Conservation (phyloP, 2,329 filamentous ascomycete species). For the Neoascochyta sp. region DNA sequence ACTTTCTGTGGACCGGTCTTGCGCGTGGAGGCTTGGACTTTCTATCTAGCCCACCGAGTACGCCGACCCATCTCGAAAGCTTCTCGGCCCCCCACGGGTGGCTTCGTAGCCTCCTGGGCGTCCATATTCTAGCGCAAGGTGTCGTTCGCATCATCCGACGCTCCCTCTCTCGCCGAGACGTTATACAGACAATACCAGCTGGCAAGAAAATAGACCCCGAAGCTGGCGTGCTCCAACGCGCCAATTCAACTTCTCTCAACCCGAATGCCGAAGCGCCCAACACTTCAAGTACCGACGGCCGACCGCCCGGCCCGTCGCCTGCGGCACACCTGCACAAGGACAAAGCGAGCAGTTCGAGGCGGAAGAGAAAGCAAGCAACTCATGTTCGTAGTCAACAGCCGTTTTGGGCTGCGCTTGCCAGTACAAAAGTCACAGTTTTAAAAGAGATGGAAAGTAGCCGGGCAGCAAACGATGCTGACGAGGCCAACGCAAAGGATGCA, state of each 20-base stretch:
- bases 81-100: constrained; percentile 55
- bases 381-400: constrained; percentile 88
- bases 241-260: constrained; percentile 33
- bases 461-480: constrained; percentile 67
- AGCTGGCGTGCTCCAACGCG: constrained; percentile 44
- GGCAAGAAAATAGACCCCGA: constrained; percentile 57
- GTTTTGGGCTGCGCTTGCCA: constrained; percentile 89
- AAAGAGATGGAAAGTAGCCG: constrained; percentile 75
- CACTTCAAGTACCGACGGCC: constrained; percentile 46
- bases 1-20: constrained; percentile 39
- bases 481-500: constrained; percentile 71
- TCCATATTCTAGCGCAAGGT: constrained; percentile 72
- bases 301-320: constrained; percentile 51
- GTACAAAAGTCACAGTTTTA: constrained; percentile 93
- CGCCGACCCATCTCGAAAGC: constrained; percentile 33
- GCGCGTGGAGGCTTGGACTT: constrained; percentile 41
- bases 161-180: constrained; percentile 38
- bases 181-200: constrained; percentile 31
- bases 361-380: constrained; percentile 84
- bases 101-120: constrained; percentile 65
- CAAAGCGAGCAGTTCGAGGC: constrained; percentile 67
- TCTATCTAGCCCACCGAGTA: constrained; percentile 37
- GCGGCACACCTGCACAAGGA: constrained; percentile 53
- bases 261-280: constrained; percentile 51
- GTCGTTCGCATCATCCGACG: constrained; percentile 64